phyloP scores from a whole-genome alignment of 305 asterid species.

The Fraxinus latifolia region DNA sequence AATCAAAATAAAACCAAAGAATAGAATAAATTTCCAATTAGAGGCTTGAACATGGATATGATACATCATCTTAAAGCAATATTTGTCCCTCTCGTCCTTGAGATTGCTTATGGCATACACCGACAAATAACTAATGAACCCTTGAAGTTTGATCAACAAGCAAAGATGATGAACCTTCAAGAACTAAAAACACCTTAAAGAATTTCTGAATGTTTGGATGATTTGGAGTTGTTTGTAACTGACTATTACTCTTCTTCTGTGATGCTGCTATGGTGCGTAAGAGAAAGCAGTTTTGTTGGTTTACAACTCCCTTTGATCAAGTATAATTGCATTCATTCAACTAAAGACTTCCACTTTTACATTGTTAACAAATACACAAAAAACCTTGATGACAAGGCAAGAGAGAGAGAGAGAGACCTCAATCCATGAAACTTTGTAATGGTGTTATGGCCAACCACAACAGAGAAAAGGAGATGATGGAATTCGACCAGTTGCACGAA shows the following conservation, averaged over 20 bases:
- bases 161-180: not conserved
- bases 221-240: not conserved
- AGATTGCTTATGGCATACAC: not conserved
- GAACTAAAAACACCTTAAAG: not conserved
- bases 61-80: not conserved
- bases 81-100: not conserved
- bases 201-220: not conserved
- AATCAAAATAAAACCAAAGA: not conserved
- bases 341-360: not conserved
- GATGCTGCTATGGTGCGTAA: not conserved
- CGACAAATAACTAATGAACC: not conserved
- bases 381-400: not conserved
- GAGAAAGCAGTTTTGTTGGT: too few species aligned
- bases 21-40: not conserved
- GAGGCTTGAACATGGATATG: not conserved
- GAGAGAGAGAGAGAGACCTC: not conserved
- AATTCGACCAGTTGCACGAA: slow-evolving; percentile 71
- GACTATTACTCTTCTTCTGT: not conserved
- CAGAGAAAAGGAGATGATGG: slow-evolving; percentile 62
- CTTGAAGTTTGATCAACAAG: not conserved
- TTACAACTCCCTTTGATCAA: not conserved
- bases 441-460: slow-evolving; percentile 67
- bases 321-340: not conserved
- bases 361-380: not conserved
- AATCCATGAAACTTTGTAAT: not conserved